Base-by-base conservation (phyloP, 1,284 basidiomycete genomes). In the Heterobasidion annosum region DNA sequence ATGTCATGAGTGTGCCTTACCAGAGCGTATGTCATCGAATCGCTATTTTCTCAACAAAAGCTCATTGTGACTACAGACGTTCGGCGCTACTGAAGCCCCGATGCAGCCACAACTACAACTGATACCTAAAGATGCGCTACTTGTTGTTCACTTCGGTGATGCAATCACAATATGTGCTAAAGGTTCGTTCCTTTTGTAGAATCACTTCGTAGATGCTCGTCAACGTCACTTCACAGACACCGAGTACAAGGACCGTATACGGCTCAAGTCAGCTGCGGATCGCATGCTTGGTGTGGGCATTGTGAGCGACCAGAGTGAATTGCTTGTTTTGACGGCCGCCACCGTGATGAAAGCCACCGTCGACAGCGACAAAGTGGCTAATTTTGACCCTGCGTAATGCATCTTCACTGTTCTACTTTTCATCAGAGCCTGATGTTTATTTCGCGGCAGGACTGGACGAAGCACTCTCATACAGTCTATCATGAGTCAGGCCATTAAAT, bases 401-500 rank as follows among this genome's bases (percentile, higher is more conserved):
- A 15, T 18, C 33, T 19, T 37, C 40, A 52, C 25, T 16, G 12
- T 5, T 25, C 34, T 46, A n/a, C 12, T 53, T 33, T 50, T 53
- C 50, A 16, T 44, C 25, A 33, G 25, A 25, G 19, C 8, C 10
- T 34, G 43, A 15, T 35, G 8, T 47, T 55, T 8, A 16, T 19
- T 33, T 12, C 34, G 48, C 16, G 43, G 7, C 56, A 85, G 81
- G 51, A 81, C 74, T 56, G 87, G 82, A 33, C 76, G 77, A 49
- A 81, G 83, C 2, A 78, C 79, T 51, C 71, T 91, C 37, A 81
- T 95, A 62, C 88, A 89, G 68, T 85, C 86, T 10, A 90, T 85
- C 40, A 83, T 96, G 78, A 92, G 88, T 54, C 91, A 94, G 66
- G 91, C 90, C 8, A 90, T 96, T 59, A 71, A 93, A 53, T 95